Conservation (phyloP, 78 protist genomes). For the Dictyostelium firmibasis region DNA sequence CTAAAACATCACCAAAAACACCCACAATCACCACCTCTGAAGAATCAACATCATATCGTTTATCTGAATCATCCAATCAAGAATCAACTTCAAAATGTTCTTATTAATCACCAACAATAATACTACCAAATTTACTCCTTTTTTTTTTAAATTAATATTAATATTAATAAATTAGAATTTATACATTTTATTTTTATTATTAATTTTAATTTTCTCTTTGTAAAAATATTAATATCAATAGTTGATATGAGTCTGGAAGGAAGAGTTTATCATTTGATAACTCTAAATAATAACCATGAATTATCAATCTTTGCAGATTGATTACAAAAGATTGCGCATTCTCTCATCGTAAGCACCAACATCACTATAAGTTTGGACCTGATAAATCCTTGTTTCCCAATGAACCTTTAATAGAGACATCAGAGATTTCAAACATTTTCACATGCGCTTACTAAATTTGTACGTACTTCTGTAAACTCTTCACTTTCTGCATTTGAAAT, state of each 20-base stretch:
- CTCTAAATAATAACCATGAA: conserved; percentile 86
- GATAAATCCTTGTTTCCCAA: conserved; percentile 80
- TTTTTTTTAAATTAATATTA: too few relatives aligned
- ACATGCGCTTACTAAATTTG: conserved; percentile 92
- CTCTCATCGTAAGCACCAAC: conserved; percentile 92
- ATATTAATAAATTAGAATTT: too few relatives aligned
- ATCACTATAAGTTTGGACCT: conserved; percentile 67
- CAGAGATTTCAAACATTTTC: conserved; percentile 93
- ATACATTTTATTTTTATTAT: background rate
- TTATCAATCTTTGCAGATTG: conserved; percentile 81
- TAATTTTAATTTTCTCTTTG: background rate
- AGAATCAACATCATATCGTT: too few relatives aligned
- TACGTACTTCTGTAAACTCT: conserved; percentile 92
- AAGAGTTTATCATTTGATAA: conserved; percentile 75
- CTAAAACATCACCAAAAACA: too few relatives aligned
- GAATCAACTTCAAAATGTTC: too few relatives aligned
- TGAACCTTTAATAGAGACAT: conserved; percentile 87
- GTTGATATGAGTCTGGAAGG: conserved; percentile 81
- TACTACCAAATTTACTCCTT: too few relatives aligned
- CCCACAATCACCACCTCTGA: too few relatives aligned
- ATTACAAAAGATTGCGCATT: conserved; percentile 69
- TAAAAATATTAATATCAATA: conserved; percentile 32
- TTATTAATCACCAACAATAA: too few relatives aligned
- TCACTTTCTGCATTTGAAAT: conserved; percentile 87
- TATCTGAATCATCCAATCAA: too few relatives aligned